These are phyloP conservation scores for Tetraselmis chui DNA, from an alignment of 139 green algal genomes.

Conservation along the genomic window DNA sequence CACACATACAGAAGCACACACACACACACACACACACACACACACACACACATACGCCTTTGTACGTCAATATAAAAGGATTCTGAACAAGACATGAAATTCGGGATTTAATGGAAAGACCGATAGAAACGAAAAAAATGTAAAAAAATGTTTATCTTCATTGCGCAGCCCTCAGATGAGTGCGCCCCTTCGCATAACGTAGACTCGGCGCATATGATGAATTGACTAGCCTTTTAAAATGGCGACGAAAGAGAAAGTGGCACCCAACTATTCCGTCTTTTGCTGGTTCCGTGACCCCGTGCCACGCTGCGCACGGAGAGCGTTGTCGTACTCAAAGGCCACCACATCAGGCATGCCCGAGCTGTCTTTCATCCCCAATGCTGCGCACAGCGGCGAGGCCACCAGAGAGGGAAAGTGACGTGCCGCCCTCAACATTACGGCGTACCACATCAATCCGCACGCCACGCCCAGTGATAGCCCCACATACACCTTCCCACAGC, in stretches of 20 bases:
- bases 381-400: not conserved
- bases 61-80: too few species aligned
- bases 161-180: too few species aligned
- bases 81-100: too few species aligned
- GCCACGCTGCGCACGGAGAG: not conserved
- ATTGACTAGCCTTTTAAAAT: not conserved
- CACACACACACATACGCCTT: too few species aligned
- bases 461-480: constrained; percentile 9
- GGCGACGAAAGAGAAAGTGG: not conserved
- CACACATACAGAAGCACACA: too few species aligned
- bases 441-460: constrained; percentile 3
- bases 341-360: not conserved
- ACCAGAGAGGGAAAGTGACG: not conserved
- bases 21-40: too few species aligned
- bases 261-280: not conserved
- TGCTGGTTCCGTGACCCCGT: not conserved
- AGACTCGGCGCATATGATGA: not conserved
- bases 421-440: not conserved
- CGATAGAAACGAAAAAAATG: not conserved
- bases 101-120: too few species aligned
- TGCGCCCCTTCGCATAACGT: too few species aligned
- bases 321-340: not conserved
- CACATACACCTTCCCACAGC: constrained; percentile 14
- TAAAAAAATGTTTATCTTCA: not conserved
- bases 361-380: not conserved